Percentiles rank a stretch among this genome's conserved stretches.
Evolutionary conservation across 164 flowering plant genomes (phyloP).

Genomic region (Vitis amurensis): DNA sequence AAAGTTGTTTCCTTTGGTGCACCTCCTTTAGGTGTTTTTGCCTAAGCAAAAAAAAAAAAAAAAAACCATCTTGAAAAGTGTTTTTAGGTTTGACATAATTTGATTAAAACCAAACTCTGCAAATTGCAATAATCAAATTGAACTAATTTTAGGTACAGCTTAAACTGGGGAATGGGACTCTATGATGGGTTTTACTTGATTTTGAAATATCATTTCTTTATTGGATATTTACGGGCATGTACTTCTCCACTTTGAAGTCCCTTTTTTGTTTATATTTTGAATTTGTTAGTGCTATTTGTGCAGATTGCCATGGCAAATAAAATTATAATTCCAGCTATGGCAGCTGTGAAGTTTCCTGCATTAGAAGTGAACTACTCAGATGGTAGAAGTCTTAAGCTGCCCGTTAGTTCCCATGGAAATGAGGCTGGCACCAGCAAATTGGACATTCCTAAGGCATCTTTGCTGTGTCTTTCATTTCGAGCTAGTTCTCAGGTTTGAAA

Average conservation of each 20-base stretch:
- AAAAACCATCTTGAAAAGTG: no score
- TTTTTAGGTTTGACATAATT: no score
- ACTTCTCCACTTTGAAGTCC: background rate
- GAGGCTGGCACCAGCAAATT: constrained; percentile 17
- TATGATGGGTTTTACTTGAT: no score
- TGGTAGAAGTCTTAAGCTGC: constrained; percentile 62
- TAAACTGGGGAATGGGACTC: no score
- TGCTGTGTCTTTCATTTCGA: constrained; percentile 84
- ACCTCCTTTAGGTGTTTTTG: no score
- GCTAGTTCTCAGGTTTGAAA: constrained; percentile 79
- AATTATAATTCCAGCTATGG: constrained; percentile 65
- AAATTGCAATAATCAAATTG: background rate
- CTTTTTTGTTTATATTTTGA: background rate
- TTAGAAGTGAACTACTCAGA: constrained; percentile 61
- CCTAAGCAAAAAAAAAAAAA: no score
- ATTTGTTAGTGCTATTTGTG: constrained; percentile 11
- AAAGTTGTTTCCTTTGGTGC: no score
- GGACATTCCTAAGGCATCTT: constrained; percentile 48
- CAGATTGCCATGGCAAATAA: constrained; percentile 80
- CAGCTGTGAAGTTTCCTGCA: constrained; percentile 74
- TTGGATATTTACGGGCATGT: no score
- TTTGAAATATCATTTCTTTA: no score
- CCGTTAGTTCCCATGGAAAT: constrained; percentile 36
- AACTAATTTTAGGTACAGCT: no score
- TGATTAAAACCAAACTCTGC: background rate